Evolutionary conservation across 129 eudicot genomes (phyloP), one percentile per base, ranked within the genome.

Genomic region (Artemisia annua): DNA sequence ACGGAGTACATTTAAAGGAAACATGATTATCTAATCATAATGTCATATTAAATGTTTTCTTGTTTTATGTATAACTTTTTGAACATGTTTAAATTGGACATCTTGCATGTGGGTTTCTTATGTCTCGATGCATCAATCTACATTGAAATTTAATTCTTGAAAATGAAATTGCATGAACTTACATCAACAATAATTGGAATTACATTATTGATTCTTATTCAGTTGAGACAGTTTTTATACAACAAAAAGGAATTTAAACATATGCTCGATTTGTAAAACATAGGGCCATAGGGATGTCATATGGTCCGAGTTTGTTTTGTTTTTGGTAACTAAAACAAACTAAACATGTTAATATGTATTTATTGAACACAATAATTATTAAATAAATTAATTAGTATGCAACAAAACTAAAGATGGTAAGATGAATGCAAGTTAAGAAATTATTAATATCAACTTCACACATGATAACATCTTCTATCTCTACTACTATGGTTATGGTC

Each of bases 121-220:
- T 64, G 53, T 53, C 30, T 69, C 50, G 44, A 53, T 69, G 17
- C 74, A 69, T 69, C 74, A 53, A 69, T 69, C 51, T 3, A 69
- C 74, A 53, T 53, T 5, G 9, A 30, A 54, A 30, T 6, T 54
- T 70, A 70, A 69, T 69, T 63, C 49, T 39, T 39, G 51, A 63
- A 63, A 32, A 35, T 39, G 69, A 63, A 35, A 63, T 9, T 39
- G 16, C 3, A 35, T 64, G 69, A 64, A 3, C 30, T 28, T 28
- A 28, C 69, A 62, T 30, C 10, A 24, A 7, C 6, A 35, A 28
- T 11, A 63, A 63, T 1, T 14, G 66, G 17, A 24, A 60, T 26
- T 11, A 22, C 66, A 60, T 61, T 60, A 22, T 58, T 39, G 44
- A 39, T 39, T 22, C n/a, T 26, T 60, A 60, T n/a, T 35, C 16